Conservation (phyloP, 2,329 filamentous ascomycete genomes). For the Ophiostoma himal-ulmi region DNA sequence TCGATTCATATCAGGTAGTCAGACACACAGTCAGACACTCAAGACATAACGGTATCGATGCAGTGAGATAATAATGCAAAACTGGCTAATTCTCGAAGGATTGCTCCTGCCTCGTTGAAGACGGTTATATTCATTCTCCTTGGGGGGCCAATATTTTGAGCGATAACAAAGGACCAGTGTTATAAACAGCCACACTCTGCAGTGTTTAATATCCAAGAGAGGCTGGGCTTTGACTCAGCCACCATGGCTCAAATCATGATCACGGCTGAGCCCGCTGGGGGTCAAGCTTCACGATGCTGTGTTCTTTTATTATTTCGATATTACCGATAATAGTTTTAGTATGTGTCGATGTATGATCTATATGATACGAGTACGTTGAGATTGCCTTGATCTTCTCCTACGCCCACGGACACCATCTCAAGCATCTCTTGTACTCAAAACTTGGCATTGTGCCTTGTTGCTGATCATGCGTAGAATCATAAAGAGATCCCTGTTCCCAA, state of each 20-base stretch:
- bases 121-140: constrained; percentile 1
- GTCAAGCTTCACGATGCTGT: not conserved
- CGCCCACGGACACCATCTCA: not conserved
- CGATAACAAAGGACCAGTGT: not conserved
- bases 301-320: not conserved
- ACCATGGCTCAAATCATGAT: not conserved
- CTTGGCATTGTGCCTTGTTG: constrained; percentile 1
- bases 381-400: not conserved
- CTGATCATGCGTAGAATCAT: constrained; percentile 2
- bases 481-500: not conserved
- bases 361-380: not conserved
- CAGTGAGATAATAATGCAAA: not conserved
- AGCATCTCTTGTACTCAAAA: not conserved
- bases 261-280: constrained; percentile 4
- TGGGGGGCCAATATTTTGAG: not conserved
- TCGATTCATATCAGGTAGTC: not conserved
- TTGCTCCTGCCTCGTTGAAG: not conserved
- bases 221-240: constrained; percentile 8
- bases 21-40: not conserved
- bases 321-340: not conserved
- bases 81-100: not conserved
- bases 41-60: not conserved
- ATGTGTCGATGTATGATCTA: not conserved
- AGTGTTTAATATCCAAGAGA: not conserved
- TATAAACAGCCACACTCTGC: not conserved